Evolutionary conservation across 2,329 filamentous ascomycete species (phyloP).

Genomic region (Fusarium redolens): DNA sequence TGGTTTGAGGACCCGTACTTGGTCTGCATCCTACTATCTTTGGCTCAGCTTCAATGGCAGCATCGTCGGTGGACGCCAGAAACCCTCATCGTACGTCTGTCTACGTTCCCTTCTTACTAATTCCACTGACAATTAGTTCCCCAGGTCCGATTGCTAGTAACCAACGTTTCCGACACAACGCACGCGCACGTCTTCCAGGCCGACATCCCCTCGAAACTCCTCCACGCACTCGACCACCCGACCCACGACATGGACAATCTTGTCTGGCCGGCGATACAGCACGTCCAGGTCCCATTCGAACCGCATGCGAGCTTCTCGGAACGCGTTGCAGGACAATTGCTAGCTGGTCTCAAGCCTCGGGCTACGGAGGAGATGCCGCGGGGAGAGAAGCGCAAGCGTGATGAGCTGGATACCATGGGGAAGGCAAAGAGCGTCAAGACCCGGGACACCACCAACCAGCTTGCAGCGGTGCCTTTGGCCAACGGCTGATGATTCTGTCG

Average conservation of each 20-base stretch:
- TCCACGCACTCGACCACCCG: background rate
- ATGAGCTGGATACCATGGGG: background rate
- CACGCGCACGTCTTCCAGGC: background rate
- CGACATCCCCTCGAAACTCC: background rate
- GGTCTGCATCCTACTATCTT: accelerated
- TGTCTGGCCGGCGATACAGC: background rate
- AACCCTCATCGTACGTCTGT: background rate
- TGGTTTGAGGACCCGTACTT: background rate
- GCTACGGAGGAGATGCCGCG: accelerated
- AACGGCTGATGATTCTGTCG: background rate
- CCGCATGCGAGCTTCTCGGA: background rate
- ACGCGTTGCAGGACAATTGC: background rate
- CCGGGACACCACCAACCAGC: background rate
- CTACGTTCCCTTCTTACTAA: accelerated
- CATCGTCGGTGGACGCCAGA: accelerated
- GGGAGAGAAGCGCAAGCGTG: background rate
- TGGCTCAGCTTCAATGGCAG: background rate
- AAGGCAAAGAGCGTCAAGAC: background rate
- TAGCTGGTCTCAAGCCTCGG: background rate
- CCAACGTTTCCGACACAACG: accelerated
- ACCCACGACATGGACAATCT: background rate
- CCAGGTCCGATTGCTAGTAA: background rate
- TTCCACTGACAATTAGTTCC: accelerated
- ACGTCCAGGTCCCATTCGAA: background rate
- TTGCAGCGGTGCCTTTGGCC: background rate